Evolutionary conservation across 257 asterid genomes (phyloP), one percentile per base, ranked within the genome.

Genomic region (Jacaranda copaia): DNA sequence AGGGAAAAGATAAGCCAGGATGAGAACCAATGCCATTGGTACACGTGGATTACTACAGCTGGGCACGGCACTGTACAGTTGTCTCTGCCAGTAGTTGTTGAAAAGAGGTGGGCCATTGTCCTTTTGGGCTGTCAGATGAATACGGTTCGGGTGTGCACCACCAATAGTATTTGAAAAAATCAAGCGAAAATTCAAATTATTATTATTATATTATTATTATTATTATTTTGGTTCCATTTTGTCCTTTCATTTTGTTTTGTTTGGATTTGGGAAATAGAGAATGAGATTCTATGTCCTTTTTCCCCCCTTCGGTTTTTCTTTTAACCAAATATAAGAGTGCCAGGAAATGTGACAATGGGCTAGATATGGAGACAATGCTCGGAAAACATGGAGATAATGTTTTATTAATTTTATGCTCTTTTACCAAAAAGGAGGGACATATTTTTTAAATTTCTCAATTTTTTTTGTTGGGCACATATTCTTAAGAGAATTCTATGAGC

Each of bases 21-120:
- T 53, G 25, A 2, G 8, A 46, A 12, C 93, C 81, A 89, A 87
- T 89, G 5, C 49, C 0, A 0, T 0, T 0, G 0, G 0, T 5
- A 49, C 90, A 89, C 95, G 87, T 87, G 88, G 78, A 36, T 1
- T 2, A 1, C 10, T 32, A 87, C 97, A 89, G 97, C 94, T 92
- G 96, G 91, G 51, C 81, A 61, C 66, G 77, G 65, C 38, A 80
- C 49, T 81, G 83, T 81, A 81, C 90, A 88, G 92, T 59, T 90
- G 92, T 90, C 86, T 49, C 71, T 68, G 85, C 81, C 85, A 84
- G 77, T 70, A 81, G 82, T 77, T 56, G 81, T 77, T 79, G 68
- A 77, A 77, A 76, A 39, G 67, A 49, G 39, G 69, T 43, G 74
- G 65, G 65, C 85, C 87, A 46, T 0, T 18, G 5, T 3, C 12